Evolutionary conservation across 495 filamentous ascomycete species (phyloP), one percentile per base, ranked within the genome.

Genomic region (Trichoderma reesei): DNA sequence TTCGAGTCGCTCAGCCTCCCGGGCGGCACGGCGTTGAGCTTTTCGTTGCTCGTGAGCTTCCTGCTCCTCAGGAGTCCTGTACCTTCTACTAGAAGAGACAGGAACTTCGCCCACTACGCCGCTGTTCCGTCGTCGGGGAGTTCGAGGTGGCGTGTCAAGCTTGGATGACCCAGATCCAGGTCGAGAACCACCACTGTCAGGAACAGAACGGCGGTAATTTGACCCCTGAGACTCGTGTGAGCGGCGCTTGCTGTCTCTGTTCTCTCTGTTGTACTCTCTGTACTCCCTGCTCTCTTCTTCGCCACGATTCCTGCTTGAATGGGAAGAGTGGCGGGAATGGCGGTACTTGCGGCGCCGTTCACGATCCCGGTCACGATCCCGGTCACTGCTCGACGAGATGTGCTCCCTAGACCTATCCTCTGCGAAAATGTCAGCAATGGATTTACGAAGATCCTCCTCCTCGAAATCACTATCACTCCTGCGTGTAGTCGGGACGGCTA

Each of bases 381-480:
- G 38, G 51, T 56, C 51, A 56, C 51, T 56, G 51, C 51, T 56
- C 26, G 51, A 56, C 26, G 51, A 56, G 14, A 56, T 62, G 44
- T 68, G 65, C 51, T 68, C 69, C 63, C 62, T 68, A 26, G 66
- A 66, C 67, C 71, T 69, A 64, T 74, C 71, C 64, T 71, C 71
- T 73, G 71, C 69, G 64, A 39, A 68, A 65, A 69, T 65, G 71
- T 73, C 71, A 74, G 71, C 68, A 69, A 73, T 68, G 65, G 65
- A 70, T 42, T 61, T 61, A 39, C n/a, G 60, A 39, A 61, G 37
- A 42, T 61, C 60, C 39, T 61, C 60, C 36, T 61, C 60, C 18
- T 41, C 60, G 26, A 26, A 26, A 39, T 39, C 39, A 42, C 39
- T 39, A 61, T 20, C 11, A 41, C 37, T 42, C 60, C 26, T 56